Evolutionary conservation across 306 rosid species (phyloP), one percentile per base, ranked within the genome.

Genomic region (Begonia peltatifolia): DNA sequence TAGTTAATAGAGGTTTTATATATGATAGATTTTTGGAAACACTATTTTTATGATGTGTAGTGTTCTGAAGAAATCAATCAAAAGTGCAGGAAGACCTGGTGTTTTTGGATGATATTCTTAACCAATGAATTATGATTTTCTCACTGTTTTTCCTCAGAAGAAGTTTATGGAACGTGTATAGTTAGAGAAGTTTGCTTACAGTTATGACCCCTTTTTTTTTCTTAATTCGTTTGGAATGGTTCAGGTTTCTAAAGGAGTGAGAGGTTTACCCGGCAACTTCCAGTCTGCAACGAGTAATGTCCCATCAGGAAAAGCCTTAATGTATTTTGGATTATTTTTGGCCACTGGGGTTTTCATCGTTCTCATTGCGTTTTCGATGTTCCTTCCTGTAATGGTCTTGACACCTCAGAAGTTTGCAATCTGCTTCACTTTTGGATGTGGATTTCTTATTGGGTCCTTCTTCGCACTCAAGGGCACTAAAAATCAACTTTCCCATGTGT

Each of bases 371-470:
- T 88, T 84, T 60, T 67, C 94, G 69, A 75, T 88, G 93, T 88
- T 88, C 79, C 84, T 88, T 20, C 96, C 96, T 16, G 79, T 84
- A 55, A 88, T 88, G 88, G 96, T 84, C 49, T 63, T 87, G 56
- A 58, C 83, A 83, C 96, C 96, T 14, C 94, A 87, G 69, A 87
- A 87, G 71, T 87, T 87, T 71, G 96, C 94, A 36, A 55, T 87
- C 67, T 79, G 94, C 73, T 88, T 88, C 73, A 88, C 96, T 13
- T 82, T 84, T 57, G 96, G 96, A 14, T 88, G 96, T 60, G 75
- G 79, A 68, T 88, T 84, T 67, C 81, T 88, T 54, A 77, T 88
- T 25, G 93, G 86, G 14, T 79, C 96, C 42, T 88, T 88, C 66
- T 75, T 84, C 75, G 87, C 80, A 12, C 88, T 88, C 60, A 84